A percentile compares a stretch with the other conserved stretches of the same genome.
Conservation (phyloP, 1,139 yeast genomes). For the Lodderomyces orthopsilosis region DNA sequence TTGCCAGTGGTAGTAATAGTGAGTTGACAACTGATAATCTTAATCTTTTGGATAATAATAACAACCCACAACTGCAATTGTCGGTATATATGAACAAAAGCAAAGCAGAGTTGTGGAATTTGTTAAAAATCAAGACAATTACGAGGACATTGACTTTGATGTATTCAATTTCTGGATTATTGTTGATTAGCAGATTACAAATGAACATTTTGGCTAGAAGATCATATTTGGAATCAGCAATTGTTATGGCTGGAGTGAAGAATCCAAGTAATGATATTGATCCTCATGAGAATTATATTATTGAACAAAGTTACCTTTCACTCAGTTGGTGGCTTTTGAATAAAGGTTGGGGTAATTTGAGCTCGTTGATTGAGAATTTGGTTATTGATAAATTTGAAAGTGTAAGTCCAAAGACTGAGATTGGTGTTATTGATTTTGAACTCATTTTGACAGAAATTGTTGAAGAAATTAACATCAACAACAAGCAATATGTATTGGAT, state of each 20-base stretch:
- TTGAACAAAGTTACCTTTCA: slow-evolving; percentile 82
- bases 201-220: slow-evolving; percentile 84
- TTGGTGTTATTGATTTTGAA: slow-evolving; percentile 59
- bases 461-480: slow-evolving; percentile 35
- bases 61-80: slow-evolving; percentile 26
- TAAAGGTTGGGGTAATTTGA: slow-evolving; percentile 71
- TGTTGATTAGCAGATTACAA: slow-evolving; percentile 79
- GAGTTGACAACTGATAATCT: slow-evolving; percentile 42
- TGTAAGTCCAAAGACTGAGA: slow-evolving; percentile 70
- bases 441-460: slow-evolving; percentile 24
- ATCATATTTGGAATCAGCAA: slow-evolving; percentile 78
- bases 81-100: slow-evolving; percentile 40
- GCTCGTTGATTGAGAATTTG: slow-evolving; percentile 51
- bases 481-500: slow-evolving; percentile 39
- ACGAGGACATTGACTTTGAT: slow-evolving; percentile 71
- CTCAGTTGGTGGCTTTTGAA: slow-evolving; percentile 94
- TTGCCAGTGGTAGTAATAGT: slow-evolving; percentile 25
- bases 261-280: slow-evolving; percentile 18
- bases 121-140: slow-evolving; percentile 71
- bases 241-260: slow-evolving; percentile 55
- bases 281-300: slow-evolving; percentile 41
- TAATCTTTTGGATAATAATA: slow-evolving; percentile 30
- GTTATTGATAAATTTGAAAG: slow-evolving; percentile 62
- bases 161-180: slow-evolving; percentile 66
- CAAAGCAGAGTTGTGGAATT: slow-evolving; percentile 83